A percentile compares a stretch with the other conserved stretches of the same genome.
Evolutionary conservation across 345 rosid genomes (phyloP).

Genomic region (Eucalyptus sideroxylon): DNA sequence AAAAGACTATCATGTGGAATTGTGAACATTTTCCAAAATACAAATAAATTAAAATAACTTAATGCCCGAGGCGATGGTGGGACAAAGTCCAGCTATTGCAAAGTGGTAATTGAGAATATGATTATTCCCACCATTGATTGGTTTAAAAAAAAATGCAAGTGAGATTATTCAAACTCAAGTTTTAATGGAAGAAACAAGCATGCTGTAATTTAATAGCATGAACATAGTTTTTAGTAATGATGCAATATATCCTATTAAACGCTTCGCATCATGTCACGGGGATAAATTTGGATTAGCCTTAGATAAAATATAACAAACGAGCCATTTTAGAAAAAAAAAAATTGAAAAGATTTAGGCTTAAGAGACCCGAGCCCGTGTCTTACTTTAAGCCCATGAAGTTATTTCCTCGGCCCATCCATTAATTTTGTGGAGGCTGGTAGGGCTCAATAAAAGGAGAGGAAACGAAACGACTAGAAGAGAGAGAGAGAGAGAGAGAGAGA

Average conservation of each 20-base stretch:
- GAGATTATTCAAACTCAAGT: too few relatives aligned
- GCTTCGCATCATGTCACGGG: not conserved
- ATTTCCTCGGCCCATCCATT: not conserved
- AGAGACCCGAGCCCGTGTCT: not conserved
- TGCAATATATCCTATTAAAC: not conserved
- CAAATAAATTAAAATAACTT: not conserved
- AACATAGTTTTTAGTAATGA: not conserved
- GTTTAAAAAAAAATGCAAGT: not conserved
- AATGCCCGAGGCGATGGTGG: fast-evolving
- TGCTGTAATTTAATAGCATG: not conserved
- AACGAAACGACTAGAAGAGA: not conserved
- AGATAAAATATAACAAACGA: not conserved
- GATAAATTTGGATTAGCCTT: not conserved
- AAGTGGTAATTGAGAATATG: not conserved
- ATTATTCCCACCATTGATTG: fast-evolving
- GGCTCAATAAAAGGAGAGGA: not conserved
- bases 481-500: too few relatives aligned
- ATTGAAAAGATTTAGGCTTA: not conserved
- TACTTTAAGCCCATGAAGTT: not conserved
- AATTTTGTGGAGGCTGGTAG: not conserved
- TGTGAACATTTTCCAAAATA: not conserved
- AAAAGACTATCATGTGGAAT: not conserved
- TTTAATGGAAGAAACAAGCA: too few relatives aligned
- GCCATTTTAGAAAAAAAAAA: not conserved
- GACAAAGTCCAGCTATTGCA: fast-evolving